These are phyloP conservation scores for Tardiomyces blankii DNA, from an alignment of 1,139 yeast genomes.

Conservation along the genomic window DNA sequence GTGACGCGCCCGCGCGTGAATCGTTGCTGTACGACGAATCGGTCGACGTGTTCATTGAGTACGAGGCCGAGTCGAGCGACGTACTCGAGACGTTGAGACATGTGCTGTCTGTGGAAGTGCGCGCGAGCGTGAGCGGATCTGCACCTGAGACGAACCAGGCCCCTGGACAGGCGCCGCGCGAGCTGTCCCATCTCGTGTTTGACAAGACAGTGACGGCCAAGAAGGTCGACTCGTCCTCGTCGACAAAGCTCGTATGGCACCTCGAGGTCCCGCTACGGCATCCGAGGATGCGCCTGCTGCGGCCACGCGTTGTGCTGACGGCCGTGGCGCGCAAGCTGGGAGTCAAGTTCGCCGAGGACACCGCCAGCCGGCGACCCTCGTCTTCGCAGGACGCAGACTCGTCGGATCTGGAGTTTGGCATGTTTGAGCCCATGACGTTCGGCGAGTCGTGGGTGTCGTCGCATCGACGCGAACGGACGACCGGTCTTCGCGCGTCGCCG, in stretches of 20 bases:
- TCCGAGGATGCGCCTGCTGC: slow-evolving; percentile 17
- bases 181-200: slow-evolving; percentile 9
- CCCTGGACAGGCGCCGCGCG: slow-evolving; percentile 1
- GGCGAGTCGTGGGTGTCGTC: slow-evolving; percentile 4
- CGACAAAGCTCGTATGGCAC: slow-evolving; percentile 15
- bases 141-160: no score
- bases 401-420: not conserved
- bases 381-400: no score
- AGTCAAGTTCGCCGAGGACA: not conserved
- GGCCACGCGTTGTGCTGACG: slow-evolving; percentile 10
- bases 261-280: slow-evolving; percentile 16
- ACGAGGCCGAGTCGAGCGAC: slow-evolving; percentile 2
- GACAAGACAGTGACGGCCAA: slow-evolving; percentile 7
- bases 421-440: not conserved
- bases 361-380: not conserved
- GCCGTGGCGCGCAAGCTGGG: slow-evolving; percentile 1
- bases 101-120: no score
- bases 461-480: not conserved
- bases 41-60: slow-evolving; percentile 10
- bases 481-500: not conserved
- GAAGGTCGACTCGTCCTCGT: slow-evolving; percentile 2
- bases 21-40: slow-evolving; percentile 8
- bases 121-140: no score
- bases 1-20: slow-evolving; percentile 2
- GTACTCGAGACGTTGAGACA: not conserved